Evolutionary conservation across 148 eudicot species (phyloP).

Genomic region (Rhododendron vialii): DNA sequence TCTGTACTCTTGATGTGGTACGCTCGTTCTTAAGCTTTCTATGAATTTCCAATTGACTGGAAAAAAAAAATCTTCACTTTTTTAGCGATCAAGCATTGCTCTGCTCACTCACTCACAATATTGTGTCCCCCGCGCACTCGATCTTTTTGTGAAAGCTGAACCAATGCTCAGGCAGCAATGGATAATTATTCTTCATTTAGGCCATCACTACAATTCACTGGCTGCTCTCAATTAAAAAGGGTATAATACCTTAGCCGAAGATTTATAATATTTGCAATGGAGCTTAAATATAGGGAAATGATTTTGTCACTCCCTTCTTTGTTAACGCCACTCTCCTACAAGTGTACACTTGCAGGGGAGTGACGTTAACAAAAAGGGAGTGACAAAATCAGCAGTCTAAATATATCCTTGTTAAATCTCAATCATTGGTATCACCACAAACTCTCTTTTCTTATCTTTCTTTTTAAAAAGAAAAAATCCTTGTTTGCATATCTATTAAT

Average conservation of each 20-base stretch:
- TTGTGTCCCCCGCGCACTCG: too few relatives aligned
- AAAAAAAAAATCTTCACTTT: too few relatives aligned
- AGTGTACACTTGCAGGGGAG: too few relatives aligned
- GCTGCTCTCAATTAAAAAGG: background rate
- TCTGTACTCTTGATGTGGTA: too few relatives aligned
- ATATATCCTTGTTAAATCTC: slow-evolving; percentile 5
- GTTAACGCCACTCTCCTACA: too few relatives aligned
- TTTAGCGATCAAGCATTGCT: background rate
- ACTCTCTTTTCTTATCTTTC: background rate
- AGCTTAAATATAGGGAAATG: background rate
- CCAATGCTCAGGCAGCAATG: background rate
- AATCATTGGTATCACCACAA: slow-evolving; percentile 15
- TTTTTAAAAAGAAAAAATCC: background rate
- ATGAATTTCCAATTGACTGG: too few relatives aligned
- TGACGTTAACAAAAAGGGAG: too few relatives aligned
- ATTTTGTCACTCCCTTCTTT: too few relatives aligned
- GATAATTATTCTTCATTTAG: background rate
- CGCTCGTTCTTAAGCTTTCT: too few relatives aligned
- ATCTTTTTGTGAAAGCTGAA: background rate
- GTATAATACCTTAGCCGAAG: background rate
- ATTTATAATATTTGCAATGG: background rate
- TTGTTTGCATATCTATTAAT: slow-evolving; percentile 12
- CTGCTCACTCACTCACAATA: background rate
- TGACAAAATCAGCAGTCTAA: too few relatives aligned
- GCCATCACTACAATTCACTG: background rate